A percentile compares a stretch with the other conserved stretches of the same genome.
Conservation (phyloP, 1,284 basidiomycete species). For the Naganishia sp. region DNA sequence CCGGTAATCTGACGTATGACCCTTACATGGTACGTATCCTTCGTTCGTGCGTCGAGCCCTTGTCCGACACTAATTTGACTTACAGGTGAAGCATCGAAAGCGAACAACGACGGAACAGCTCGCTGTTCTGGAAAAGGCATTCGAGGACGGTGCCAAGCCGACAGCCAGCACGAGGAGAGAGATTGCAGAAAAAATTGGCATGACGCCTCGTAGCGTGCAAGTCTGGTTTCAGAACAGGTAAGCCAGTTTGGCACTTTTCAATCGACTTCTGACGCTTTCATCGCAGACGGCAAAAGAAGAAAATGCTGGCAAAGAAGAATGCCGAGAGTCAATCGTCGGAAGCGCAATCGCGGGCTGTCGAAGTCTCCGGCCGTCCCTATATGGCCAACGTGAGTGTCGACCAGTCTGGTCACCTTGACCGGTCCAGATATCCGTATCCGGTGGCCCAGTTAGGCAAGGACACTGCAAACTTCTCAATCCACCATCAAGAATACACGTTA, state of each 20-base stretch:
- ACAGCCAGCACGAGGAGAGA: conserved; percentile 75
- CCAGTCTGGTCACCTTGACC: background rate
- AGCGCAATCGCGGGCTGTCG: background rate
- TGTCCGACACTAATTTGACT: background rate
- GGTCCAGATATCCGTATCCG: too few relatives aligned
- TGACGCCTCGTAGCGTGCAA: conserved; percentile 90
- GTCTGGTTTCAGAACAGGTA: conserved; percentile 93
- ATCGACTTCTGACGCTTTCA: background rate
- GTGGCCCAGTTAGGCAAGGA: too few relatives aligned
- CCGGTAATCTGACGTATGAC: conserved; percentile 8
- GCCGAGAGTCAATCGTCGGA: conserved; percentile 3
- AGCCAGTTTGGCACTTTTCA: conserved; percentile 36
- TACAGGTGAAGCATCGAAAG: conserved; percentile 83
- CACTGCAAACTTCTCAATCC: background rate
- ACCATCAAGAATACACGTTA: background rate
- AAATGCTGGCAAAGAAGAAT: conserved; percentile 26
- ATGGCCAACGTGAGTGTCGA: background rate
- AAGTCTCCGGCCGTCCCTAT: background rate
- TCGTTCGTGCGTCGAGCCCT: background rate
- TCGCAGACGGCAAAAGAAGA: conserved; percentile 33
- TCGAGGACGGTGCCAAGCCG: conserved; percentile 83
- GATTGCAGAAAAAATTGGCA: conserved; percentile 77
- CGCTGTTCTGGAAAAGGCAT: conserved; percentile 79
- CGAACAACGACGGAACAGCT: conserved; percentile 80
- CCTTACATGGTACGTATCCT: conserved; percentile 18